Evolutionary conservation across 139 green algal genomes (phyloP).

Genomic region (Chlamydomonas sphaeroides): DNA sequence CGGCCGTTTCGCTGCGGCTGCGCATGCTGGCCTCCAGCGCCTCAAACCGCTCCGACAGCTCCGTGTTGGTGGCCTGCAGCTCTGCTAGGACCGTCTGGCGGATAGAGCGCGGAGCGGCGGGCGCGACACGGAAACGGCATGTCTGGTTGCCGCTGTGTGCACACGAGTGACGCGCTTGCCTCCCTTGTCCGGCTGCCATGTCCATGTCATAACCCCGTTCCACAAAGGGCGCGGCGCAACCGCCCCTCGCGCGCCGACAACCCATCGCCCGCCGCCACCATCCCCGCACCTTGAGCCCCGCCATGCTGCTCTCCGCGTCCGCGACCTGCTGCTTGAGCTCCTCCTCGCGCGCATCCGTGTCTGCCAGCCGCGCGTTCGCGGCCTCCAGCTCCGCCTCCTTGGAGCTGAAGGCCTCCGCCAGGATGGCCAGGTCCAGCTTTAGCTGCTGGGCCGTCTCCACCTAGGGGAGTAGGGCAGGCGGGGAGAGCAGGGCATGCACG

Average conservation of each 20-base stretch:
- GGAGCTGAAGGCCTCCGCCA: slow-evolving; percentile 34
- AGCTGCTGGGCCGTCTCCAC: slow-evolving; percentile 39
- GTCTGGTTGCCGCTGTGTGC: too few relatives aligned
- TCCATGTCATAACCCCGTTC: too few relatives aligned
- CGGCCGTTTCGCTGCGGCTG: background rate
- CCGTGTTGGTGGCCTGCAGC: slow-evolving; percentile 19
- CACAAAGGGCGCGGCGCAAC: too few relatives aligned
- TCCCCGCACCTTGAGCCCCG: background rate
- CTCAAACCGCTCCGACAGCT: background rate
- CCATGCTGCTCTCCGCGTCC: slow-evolving; percentile 5
- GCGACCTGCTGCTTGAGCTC: slow-evolving; percentile 4
- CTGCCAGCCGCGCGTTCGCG: background rate
- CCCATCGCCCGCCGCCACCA: too few relatives aligned
- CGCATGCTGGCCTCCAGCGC: slow-evolving; percentile 11
- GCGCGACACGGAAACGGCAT: background rate
- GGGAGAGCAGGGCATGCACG: background rate
- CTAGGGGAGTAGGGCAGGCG: too few relatives aligned
- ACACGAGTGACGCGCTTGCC: too few relatives aligned
- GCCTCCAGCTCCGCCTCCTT: slow-evolving; percentile 32
- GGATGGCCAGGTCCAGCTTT: slow-evolving; percentile 38
- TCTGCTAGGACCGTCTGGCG: slow-evolving; percentile 2
- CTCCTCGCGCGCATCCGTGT: background rate
- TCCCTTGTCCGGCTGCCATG: too few relatives aligned
- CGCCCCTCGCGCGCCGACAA: too few relatives aligned
- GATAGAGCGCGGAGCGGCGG: background rate